A percentile compares a stretch with the other conserved stretches of the same genome.
Conservation (phyloP, 1,139 yeast species). For the Yamadazyma mexicana region DNA sequence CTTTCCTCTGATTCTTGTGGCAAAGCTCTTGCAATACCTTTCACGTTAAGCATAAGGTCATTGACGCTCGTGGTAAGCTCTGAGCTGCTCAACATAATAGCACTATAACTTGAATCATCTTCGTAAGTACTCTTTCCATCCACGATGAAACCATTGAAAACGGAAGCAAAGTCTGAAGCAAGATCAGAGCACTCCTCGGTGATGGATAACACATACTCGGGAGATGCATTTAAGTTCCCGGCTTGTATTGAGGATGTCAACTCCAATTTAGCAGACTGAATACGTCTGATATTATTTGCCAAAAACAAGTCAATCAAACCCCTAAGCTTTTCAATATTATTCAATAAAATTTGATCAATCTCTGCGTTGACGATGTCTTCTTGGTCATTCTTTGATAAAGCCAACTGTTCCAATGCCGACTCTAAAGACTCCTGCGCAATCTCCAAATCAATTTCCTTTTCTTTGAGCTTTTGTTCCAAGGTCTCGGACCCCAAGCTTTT, state of each 20-base stretch:
- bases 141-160: slow-evolving; percentile 74
- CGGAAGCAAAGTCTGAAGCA: slow-evolving; percentile 79
- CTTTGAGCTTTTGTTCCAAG: slow-evolving; percentile 53
- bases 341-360: slow-evolving; percentile 53
- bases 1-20: slow-evolving; percentile 56
- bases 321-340: slow-evolving; percentile 52
- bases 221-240: slow-evolving; percentile 77
- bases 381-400: slow-evolving; percentile 54
- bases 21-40: slow-evolving; percentile 63
- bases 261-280: slow-evolving; percentile 74
- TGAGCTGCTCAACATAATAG: slow-evolving; percentile 65
- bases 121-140: slow-evolving; percentile 61
- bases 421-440: slow-evolving; percentile 81
- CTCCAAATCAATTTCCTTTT: slow-evolving; percentile 77
- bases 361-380: slow-evolving; percentile 59
- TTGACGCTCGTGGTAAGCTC: slow-evolving; percentile 64
- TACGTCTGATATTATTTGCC: slow-evolving; percentile 64
- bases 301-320: slow-evolving; percentile 72
- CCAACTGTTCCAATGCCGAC: slow-evolving; percentile 62
- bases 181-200: slow-evolving; percentile 70
- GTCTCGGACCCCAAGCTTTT: slow-evolving; percentile 24
- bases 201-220: slow-evolving; percentile 68
- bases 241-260: slow-evolving; percentile 80
- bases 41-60: slow-evolving; percentile 67
- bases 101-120: slow-evolving; percentile 57